Evolutionary conservation across 208 protist genomes (phyloP).

Genomic region (Trypanosoma congolense): DNA sequence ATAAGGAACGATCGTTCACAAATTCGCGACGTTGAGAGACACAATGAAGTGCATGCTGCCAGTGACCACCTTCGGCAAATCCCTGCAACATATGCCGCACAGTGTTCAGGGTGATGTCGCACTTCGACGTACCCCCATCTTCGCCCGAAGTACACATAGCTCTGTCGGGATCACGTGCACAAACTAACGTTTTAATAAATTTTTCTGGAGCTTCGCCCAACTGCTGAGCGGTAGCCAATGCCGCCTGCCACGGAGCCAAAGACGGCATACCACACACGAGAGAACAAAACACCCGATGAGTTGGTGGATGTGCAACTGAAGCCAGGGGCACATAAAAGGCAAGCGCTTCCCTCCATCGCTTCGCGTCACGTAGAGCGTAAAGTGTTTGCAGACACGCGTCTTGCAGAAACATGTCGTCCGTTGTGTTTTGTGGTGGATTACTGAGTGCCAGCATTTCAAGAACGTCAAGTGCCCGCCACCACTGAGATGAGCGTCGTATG

Average conservation of each 20-base stretch:
- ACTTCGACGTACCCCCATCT: background rate
- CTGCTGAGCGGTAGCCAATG: slow-evolving; percentile 18
- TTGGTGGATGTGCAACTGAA: slow-evolving; percentile 26
- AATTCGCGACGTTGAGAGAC: slow-evolving; percentile 1
- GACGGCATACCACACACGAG: slow-evolving; percentile 43
- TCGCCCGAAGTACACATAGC: background rate
- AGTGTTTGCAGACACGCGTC: slow-evolving; percentile 57
- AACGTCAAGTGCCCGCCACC: slow-evolving; percentile 66
- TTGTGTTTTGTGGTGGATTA: slow-evolving; percentile 21
- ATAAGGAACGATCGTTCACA: slow-evolving; percentile 3
- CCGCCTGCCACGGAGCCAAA: slow-evolving; percentile 38
- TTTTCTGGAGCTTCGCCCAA: slow-evolving; percentile 21
- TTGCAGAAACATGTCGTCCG: slow-evolving; percentile 43
- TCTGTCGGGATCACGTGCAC: slow-evolving; percentile 12
- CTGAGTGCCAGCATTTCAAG: slow-evolving; percentile 50
- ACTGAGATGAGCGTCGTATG: slow-evolving; percentile 37
- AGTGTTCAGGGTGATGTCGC: background rate
- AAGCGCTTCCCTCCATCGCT: slow-evolving; percentile 61
- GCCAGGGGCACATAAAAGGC: slow-evolving; percentile 31
- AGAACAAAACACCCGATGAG: slow-evolving; percentile 27
- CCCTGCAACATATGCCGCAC: slow-evolving; percentile 27
- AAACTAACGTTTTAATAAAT: slow-evolving; percentile 20
- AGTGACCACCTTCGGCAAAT: slow-evolving; percentile 25
- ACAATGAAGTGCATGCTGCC: slow-evolving; percentile 16
- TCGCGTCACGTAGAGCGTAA: slow-evolving; percentile 37